These are phyloP conservation scores for Bimuria novae-zelandiae DNA, from an alignment of 2,329 filamentous ascomycete genomes.

Conservation along the genomic window DNA sequence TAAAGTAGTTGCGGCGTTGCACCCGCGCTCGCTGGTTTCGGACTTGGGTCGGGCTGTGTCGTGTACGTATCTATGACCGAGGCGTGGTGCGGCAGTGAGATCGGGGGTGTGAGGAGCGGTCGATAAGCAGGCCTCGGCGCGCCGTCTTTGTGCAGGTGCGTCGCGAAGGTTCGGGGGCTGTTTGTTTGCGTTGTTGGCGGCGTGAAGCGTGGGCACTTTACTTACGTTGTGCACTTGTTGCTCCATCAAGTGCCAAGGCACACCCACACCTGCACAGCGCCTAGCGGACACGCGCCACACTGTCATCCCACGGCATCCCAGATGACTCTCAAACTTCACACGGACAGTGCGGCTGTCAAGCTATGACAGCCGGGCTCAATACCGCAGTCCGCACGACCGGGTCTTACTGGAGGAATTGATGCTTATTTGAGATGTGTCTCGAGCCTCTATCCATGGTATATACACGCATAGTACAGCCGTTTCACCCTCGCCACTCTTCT, in stretches of 20 bases:
- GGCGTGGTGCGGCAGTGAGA: conserved; percentile 1
- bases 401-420: not conserved
- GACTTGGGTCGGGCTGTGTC: conserved; percentile 7
- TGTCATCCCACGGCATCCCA: not conserved
- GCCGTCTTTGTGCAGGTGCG: not conserved
- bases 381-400: not conserved
- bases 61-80: conserved; percentile 7
- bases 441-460: not conserved
- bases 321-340: not conserved
- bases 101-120: not conserved
- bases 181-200: not conserved
- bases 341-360: not conserved
- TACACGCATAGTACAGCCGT: not conserved
- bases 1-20: conserved; percentile 29
- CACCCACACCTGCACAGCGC: not conserved
- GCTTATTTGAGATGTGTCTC: not conserved
- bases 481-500: too few relatives aligned
- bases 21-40: conserved; percentile 23
- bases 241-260: conserved; percentile 2
- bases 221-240: not conserved
- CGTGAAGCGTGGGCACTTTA: conserved; percentile 2
- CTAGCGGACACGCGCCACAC: not conserved
- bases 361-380: not conserved
- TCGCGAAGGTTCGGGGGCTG: conserved; percentile 2
- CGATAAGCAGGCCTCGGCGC: conserved; percentile 4